Conservation (phyloP, 257 asterid species). For the Solanum lycopersicoides region DNA sequence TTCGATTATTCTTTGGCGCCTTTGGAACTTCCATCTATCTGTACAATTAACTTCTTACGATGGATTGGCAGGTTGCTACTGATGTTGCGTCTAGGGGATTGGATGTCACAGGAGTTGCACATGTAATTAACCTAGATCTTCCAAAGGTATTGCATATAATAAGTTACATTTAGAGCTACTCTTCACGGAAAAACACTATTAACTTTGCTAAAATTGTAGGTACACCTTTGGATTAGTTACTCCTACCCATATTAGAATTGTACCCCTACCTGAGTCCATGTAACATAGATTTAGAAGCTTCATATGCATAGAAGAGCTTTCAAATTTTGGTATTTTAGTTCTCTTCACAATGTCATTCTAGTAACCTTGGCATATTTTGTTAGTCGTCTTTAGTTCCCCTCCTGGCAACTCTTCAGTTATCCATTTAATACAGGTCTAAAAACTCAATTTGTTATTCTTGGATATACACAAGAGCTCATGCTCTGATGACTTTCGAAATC, state of each 20-base stretch:
- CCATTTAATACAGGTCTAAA: not conserved
- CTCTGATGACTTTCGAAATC: not conserved
- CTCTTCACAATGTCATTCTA: not conserved
- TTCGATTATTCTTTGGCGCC: not conserved
- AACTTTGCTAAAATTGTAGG: not conserved
- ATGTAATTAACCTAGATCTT: conserved; percentile 79
- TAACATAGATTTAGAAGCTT: not conserved
- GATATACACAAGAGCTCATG: not conserved
- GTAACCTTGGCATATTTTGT: not conserved
- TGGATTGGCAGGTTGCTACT: conserved; percentile 69
- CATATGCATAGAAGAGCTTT: not conserved
- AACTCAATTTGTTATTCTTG: not conserved
- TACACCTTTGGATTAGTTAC: not conserved
- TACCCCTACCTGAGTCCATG: not conserved
- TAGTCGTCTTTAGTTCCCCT: not conserved
- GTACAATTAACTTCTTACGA: not conserved
- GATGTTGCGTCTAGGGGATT: conserved; percentile 94
- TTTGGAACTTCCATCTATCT: not conserved
- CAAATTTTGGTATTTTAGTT: not conserved
- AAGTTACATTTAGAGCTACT: not conserved
- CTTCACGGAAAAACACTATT: not conserved
- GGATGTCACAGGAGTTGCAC: conserved; percentile 86
- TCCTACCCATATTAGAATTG: not conserved
- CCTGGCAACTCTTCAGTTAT: not conserved
- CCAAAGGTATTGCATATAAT: conserved; percentile 53